Conservation (phyloP, 192 early-diverging fungal genomes). For the Rhizoclosmatium globosum region DNA sequence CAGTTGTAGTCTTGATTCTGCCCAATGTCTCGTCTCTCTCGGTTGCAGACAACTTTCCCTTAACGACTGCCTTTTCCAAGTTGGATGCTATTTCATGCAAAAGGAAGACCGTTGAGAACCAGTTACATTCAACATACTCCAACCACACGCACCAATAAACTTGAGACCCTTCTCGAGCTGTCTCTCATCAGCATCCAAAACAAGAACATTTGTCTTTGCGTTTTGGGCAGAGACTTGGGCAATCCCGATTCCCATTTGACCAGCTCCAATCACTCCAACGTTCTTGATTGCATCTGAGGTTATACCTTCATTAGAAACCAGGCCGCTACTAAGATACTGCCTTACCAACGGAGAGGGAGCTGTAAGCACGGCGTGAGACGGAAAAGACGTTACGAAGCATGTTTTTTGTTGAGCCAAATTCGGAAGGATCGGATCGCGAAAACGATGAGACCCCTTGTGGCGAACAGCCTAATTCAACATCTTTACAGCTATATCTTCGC, state of each 20-base stretch:
- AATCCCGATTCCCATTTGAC: constrained; percentile 90
- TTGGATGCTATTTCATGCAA: constrained; percentile 69
- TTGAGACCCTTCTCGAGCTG: constrained; percentile 84
- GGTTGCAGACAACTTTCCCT: constrained; percentile 84
- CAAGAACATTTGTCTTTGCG: constrained; percentile 78
- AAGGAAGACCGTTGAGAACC: neutral
- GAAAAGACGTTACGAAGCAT: neutral
- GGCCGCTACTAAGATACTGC: neutral
- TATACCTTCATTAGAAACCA: neutral
- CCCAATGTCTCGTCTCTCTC: constrained; percentile 68
- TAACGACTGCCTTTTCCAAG: constrained; percentile 88
- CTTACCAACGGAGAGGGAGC: neutral
- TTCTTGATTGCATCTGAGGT: constrained; percentile 7
- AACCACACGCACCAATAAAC: constrained; percentile 72
- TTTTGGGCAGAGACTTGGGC: constrained; percentile 87
- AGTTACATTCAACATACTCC: neutral
- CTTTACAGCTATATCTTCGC: no score
- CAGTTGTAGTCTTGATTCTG: constrained; percentile 69
- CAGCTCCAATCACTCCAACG: constrained; percentile 88
- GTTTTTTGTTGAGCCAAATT: constrained; percentile 7
- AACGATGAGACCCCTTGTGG: no score
- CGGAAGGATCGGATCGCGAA: neutral
- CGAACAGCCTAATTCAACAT: no score
- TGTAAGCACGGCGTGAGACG: constrained; percentile 8
- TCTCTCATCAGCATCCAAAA: constrained; percentile 79